A percentile compares a stretch with the other conserved stretches of the same genome.
These are phyloP conservation scores for Amphicarpaea edgeworthii DNA, from an alignment of 306 rosid species.

Conservation along the genomic window DNA sequence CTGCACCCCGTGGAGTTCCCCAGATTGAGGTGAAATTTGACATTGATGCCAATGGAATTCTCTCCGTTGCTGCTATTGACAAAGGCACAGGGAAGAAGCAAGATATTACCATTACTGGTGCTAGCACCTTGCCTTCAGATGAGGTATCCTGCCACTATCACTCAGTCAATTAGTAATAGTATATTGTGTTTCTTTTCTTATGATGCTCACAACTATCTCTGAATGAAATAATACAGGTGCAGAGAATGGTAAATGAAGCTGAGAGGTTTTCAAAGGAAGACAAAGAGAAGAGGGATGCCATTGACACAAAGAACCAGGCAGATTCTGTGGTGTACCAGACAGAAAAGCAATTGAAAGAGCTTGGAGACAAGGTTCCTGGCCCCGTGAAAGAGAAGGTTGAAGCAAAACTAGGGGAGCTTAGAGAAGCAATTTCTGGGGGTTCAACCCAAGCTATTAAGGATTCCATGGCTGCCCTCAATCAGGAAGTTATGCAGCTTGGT, in stretches of 20 bases:
- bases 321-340: slow-evolving; percentile 95
- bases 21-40: slow-evolving; percentile 98
- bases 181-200: too few relatives aligned
- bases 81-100: slow-evolving; percentile 97
- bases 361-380: slow-evolving; percentile 92
- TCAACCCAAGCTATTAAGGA: slow-evolving; percentile 83
- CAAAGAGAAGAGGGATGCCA: slow-evolving; percentile 93
- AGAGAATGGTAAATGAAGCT: slow-evolving; percentile 82
- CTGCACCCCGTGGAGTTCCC: slow-evolving; percentile 97
- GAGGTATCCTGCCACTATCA: slow-evolving; percentile 71
- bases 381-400: slow-evolving; percentile 94
- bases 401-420: slow-evolving; percentile 81
- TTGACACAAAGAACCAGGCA: slow-evolving; percentile 92
- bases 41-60: slow-evolving; percentile 93
- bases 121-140: slow-evolving; percentile 90
- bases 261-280: slow-evolving; percentile 85
- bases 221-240: slow-evolving; percentile 61
- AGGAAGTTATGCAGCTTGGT: slow-evolving; percentile 96
- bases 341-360: slow-evolving; percentile 91
- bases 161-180: background rate
- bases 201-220: slow-evolving; percentile 6
- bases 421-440: slow-evolving; percentile 79
- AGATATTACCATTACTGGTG: slow-evolving; percentile 96
- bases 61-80: slow-evolving; percentile 86
- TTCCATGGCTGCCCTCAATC: slow-evolving; percentile 90